Conservation (phyloP, 768 basidiomycete genomes). For the Xerocomus potaroensis region DNA sequence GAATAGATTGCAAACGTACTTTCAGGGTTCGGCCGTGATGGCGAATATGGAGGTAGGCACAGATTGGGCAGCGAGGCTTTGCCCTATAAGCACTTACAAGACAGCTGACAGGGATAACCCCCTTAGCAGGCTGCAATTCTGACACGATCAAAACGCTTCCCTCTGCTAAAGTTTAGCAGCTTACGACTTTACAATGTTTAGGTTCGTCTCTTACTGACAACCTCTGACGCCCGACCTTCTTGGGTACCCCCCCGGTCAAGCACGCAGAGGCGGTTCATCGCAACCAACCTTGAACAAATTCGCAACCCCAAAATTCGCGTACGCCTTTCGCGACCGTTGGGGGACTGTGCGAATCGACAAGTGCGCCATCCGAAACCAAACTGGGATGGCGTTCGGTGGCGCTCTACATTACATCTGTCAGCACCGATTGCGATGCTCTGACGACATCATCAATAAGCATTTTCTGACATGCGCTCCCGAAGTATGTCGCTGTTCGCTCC, state of each 20-base stretch:
- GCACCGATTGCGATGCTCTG: not conserved
- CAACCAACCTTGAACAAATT: no score
- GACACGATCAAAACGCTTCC: not conserved
- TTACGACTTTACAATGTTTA: not conserved
- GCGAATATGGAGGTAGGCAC: slow-evolving; percentile 3
- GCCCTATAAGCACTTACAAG: slow-evolving; percentile 20
- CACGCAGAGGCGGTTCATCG: no score
- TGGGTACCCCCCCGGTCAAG: no score
- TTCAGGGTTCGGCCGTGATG: slow-evolving; percentile 18
- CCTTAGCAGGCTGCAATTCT: slow-evolving; percentile 13
- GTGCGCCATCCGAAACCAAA: no score
- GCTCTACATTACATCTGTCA: slow-evolving; percentile 7
- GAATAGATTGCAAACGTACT: slow-evolving; percentile 10
- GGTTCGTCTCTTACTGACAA: not conserved
- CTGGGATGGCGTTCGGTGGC: not conserved
- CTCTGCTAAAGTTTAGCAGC: slow-evolving; percentile 13
- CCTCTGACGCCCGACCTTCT: no score
- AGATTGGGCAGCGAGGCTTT: not conserved
- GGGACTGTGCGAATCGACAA: no score
- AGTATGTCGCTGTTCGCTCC: no score
- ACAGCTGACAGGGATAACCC: slow-evolving; percentile 25
- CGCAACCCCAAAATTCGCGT: no score
- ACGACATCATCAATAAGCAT: slow-evolving; percentile 7
- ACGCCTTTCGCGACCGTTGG: no score
- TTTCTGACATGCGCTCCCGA: not conserved